phyloP scores from a whole-genome alignment of 179 eudicot genomes.

The Silene vulgaris region DNA sequence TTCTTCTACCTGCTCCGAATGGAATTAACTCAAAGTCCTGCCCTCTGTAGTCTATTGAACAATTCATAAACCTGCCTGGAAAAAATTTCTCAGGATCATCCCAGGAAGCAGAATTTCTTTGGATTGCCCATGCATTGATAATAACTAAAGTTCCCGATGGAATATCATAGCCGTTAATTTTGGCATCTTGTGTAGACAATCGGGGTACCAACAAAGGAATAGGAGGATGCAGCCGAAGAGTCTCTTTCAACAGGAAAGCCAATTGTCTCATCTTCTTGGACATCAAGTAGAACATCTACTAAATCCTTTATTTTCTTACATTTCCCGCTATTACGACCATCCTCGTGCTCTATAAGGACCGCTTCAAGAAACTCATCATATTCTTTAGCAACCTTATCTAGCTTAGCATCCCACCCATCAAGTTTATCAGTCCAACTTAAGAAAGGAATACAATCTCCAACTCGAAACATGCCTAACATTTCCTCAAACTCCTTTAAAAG shows the following conservation, averaged over 20 bases:
- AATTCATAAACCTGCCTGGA: conserved; percentile 35
- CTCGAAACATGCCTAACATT: conserved; percentile 33
- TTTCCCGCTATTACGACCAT: background rate
- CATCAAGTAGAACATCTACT: conserved; percentile 36
- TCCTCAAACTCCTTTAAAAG: conserved; percentile 33
- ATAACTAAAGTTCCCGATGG: conserved; percentile 28
- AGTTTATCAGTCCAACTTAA: conserved; percentile 42
- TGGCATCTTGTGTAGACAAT: conserved; percentile 28
- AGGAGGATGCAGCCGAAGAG: conserved; percentile 41
- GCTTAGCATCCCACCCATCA: conserved; percentile 43
- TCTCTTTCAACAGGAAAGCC: too few species aligned
- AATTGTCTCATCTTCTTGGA: conserved; percentile 23
- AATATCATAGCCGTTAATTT: conserved; percentile 32
- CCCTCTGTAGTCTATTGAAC: conserved; percentile 31
- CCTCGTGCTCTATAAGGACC: conserved; percentile 42
- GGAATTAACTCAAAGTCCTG: conserved; percentile 34
- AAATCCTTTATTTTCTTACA: conserved; percentile 22
- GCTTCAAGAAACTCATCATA: conserved; percentile 44
- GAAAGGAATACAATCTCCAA: conserved; percentile 53
- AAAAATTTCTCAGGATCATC: conserved; percentile 32
- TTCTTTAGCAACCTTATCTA: conserved; percentile 35
- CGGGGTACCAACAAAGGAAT: conserved; percentile 36
- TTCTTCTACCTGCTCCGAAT: conserved; percentile 39
- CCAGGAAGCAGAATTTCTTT: conserved; percentile 31
- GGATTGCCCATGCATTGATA: conserved; percentile 32